phyloP scores from a whole-genome alignment of 176 grass and related monocot genomes.

The Puccinellia tenuiflora region DNA sequence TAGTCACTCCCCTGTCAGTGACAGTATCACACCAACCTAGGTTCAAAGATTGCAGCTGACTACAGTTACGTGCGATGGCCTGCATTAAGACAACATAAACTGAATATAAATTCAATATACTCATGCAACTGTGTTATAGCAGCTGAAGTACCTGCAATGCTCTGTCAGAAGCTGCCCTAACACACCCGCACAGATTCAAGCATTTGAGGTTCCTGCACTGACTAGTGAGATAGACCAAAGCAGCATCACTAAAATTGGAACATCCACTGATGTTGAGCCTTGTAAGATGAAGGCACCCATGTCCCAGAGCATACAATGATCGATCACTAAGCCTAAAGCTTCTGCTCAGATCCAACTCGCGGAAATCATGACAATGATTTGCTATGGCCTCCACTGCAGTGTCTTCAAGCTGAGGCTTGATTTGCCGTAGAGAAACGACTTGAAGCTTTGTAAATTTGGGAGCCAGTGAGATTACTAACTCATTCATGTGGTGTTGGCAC shows the following conservation, averaged over 20 bases:
- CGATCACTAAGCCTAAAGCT: slow-evolving; percentile 65
- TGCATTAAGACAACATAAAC: slow-evolving; percentile 20
- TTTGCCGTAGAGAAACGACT: slow-evolving; percentile 64
- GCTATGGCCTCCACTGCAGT: slow-evolving; percentile 61
- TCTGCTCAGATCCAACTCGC: slow-evolving; percentile 76
- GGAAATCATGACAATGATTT: slow-evolving; percentile 57
- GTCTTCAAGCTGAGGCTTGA: slow-evolving; percentile 80
- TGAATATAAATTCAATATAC: neutral
- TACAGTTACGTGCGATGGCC: slow-evolving; percentile 62
- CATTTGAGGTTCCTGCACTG: slow-evolving; percentile 55
- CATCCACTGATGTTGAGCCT: slow-evolving; percentile 89
- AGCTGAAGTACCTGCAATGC: slow-evolving; percentile 58
- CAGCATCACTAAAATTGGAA: slow-evolving; percentile 62
- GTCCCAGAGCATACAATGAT: slow-evolving; percentile 61
- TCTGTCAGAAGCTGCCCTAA: slow-evolving; percentile 54
- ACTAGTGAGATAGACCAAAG: slow-evolving; percentile 47
- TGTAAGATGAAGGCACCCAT: slow-evolving; percentile 55
- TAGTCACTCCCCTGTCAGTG: slow-evolving; percentile 70
- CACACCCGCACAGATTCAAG: slow-evolving; percentile 81
- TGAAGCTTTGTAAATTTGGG: slow-evolving; percentile 74
- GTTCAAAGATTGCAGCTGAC: slow-evolving; percentile 58
- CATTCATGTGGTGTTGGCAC: slow-evolving; percentile 79
- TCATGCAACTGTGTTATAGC: neutral
- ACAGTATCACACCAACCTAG: slow-evolving; percentile 75
- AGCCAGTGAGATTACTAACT: slow-evolving; percentile 53